These are phyloP conservation scores for Physocladia obscura DNA, from an alignment of 192 early-diverging fungal species.

Conservation along the genomic window DNA sequence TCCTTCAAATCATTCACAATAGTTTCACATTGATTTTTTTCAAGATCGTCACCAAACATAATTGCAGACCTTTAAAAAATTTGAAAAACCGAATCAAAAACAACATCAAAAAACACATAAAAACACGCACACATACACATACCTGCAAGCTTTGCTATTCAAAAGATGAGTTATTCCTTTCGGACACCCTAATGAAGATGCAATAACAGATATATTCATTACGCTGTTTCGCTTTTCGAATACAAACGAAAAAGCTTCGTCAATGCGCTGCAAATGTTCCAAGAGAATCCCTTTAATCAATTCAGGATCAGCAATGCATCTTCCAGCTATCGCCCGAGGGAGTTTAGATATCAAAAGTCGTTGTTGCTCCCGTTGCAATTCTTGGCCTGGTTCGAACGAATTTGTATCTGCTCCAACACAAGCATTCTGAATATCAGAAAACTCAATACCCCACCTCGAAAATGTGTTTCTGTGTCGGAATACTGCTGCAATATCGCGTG, in stretches of 20 bases:
- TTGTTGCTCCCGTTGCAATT: not conserved
- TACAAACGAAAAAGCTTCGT: conserved; percentile 28
- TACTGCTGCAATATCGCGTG: conserved; percentile 38
- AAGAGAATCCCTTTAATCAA: conserved; percentile 50
- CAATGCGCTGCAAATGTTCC: conserved; percentile 49
- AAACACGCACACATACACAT: not conserved
- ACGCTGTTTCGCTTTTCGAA: not conserved
- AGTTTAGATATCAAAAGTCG: conserved; percentile 27
- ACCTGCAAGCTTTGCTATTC: conserved; percentile 74
- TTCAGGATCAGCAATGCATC: conserved; percentile 56
- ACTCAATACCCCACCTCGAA: conserved; percentile 48
- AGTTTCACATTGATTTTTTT: conserved; percentile 43
- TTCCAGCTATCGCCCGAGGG: conserved; percentile 58
- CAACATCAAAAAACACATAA: not conserved
- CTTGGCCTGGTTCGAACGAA: not conserved
- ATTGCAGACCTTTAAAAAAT: conserved; percentile 57
- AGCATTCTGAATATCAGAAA: conserved; percentile 17
- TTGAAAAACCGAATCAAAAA: conserved; percentile 4
- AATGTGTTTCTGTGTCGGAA: conserved; percentile 29
- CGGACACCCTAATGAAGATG: conserved; percentile 46
- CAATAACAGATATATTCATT: not conserved
- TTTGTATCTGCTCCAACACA: not conserved
- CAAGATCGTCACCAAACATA: conserved; percentile 71
- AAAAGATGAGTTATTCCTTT: conserved; percentile 66
- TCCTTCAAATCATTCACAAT: conserved; percentile 53